phyloP scores from a whole-genome alignment of 2,329 filamentous ascomycete species.

The Botryotinia globosa region DNA sequence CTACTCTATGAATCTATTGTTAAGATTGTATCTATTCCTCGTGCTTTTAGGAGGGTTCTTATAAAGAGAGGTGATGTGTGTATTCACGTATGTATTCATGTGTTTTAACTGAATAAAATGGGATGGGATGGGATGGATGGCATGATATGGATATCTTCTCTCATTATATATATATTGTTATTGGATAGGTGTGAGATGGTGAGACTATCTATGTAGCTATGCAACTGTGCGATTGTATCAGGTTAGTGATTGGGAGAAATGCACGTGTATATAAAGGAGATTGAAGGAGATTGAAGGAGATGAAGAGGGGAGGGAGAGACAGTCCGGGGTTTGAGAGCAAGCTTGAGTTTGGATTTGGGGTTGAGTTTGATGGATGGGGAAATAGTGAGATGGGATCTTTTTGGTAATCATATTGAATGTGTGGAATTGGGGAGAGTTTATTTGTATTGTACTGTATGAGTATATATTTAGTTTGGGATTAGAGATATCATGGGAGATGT shows the following conservation, averaged over 20 bases:
- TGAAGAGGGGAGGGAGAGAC: background rate
- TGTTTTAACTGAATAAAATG: background rate
- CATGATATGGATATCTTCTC: background rate
- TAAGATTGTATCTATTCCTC: background rate
- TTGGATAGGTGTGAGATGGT: background rate
- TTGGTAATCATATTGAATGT: background rate
- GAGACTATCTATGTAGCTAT: too few relatives aligned
- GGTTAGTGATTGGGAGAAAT: background rate
- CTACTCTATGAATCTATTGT: background rate
- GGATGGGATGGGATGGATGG: background rate
- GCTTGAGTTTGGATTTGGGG: too few relatives aligned
- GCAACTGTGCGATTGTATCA: background rate
- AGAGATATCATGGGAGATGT: background rate
- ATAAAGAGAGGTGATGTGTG: background rate
- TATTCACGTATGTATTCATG: background rate
- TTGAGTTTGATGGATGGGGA: too few relatives aligned
- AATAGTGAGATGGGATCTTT: background rate
- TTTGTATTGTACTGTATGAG: background rate
- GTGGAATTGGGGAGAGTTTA: background rate
- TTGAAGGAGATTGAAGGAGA: too few relatives aligned
- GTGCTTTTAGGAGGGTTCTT: background rate
- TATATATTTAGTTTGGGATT: too few relatives aligned
- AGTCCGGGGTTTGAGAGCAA: background rate
- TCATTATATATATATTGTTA: background rate
- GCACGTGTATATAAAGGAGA: too few relatives aligned